A percentile compares a stretch with the other conserved stretches of the same genome.
phyloP scores from a whole-genome alignment of 352 stramenopile genomes.

The Pythium rhizo-oryzae region DNA sequence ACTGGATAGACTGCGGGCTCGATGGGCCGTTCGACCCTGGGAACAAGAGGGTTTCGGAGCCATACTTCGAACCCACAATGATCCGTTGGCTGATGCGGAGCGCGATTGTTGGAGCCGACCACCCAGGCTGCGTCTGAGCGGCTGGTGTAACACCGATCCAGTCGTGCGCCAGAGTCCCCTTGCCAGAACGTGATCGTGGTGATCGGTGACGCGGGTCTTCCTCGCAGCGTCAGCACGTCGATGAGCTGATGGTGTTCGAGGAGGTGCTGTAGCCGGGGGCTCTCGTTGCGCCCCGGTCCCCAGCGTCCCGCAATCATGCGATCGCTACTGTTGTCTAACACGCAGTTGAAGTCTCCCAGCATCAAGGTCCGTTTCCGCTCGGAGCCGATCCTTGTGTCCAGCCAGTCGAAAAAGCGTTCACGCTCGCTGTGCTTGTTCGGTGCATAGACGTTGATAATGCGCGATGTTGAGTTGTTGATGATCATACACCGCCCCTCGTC shows the following conservation, averaged over 20 bases:
- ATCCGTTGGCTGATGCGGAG: not conserved
- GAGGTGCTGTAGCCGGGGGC: not conserved
- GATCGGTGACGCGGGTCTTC: not conserved
- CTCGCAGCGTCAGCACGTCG: not conserved
- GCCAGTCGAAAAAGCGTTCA: no score
- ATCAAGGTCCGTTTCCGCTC: no score
- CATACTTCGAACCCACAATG: not conserved
- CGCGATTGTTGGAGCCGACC: not conserved
- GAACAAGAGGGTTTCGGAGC: not conserved
- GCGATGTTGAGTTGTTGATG: not conserved
- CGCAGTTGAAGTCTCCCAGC: no score
- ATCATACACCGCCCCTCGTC: not conserved
- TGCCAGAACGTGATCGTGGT: constrained; percentile 8
- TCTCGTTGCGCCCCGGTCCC: not conserved
- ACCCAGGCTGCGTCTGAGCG: constrained; percentile 3
- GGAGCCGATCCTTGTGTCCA: no score
- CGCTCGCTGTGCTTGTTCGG: not conserved
- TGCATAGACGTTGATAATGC: not conserved
- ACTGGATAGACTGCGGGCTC: not conserved
- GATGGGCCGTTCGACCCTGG: not conserved
- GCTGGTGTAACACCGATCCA: no score
- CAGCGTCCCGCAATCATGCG: not conserved
- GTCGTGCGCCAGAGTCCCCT: not conserved
- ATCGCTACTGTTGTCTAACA: not conserved
- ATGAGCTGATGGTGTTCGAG: not conserved